Conservation (phyloP, 2,329 filamentous ascomycete genomes). For the Coniochaeta ligniaria region DNA sequence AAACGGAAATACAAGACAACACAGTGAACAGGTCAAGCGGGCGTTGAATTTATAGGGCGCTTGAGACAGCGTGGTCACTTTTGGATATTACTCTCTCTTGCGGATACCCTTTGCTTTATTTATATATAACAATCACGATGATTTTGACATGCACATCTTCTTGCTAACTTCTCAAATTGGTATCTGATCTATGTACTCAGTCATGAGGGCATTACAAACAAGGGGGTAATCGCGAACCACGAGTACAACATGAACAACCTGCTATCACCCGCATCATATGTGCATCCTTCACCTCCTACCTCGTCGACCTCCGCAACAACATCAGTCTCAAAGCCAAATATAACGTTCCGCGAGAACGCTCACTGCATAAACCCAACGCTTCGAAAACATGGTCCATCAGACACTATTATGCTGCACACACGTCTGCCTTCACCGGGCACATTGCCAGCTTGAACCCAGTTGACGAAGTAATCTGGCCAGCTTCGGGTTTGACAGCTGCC, state of each 20-base stretch:
- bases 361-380: background rate
- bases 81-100: background rate
- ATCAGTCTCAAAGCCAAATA: background rate
- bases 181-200: background rate
- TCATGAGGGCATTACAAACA: slow-evolving; percentile 2
- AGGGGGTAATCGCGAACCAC: background rate
- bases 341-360: background rate
- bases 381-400: background rate
- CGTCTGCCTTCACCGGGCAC: background rate
- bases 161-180: background rate
- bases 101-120: background rate
- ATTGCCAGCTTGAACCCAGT: background rate
- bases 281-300: background rate
- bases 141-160: background rate
- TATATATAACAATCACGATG: too few species aligned
- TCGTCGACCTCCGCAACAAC: background rate
- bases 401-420: background rate
- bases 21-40: background rate
- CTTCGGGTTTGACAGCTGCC: background rate
- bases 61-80: background rate
- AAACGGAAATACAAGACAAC: background rate
- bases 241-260: background rate
- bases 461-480: background rate
- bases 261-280: background rate
- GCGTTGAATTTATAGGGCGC: background rate